These are phyloP conservation scores for Cenchrus purpureus DNA, from an alignment of 176 grass and related monocot genomes.

Conservation along the genomic window DNA sequence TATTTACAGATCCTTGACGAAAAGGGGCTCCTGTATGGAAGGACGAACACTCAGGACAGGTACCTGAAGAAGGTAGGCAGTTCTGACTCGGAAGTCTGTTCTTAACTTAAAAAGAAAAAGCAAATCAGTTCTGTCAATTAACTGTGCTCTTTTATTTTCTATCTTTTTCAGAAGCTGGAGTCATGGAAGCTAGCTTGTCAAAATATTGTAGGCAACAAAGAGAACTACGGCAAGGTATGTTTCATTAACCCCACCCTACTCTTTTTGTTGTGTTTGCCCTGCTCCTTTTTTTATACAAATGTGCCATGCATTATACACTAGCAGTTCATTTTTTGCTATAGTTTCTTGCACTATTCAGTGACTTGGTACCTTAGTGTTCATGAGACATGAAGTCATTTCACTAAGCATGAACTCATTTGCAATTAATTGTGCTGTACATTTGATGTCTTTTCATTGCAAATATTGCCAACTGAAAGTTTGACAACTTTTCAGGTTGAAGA, in stretches of 20 bases:
- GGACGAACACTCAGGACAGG: conserved; percentile 66
- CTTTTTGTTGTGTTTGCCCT: not conserved
- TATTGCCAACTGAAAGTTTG: too few relatives aligned
- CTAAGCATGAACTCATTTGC: too few relatives aligned
- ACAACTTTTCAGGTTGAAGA: too few relatives aligned
- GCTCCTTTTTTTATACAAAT: not conserved
- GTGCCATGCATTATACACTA: not conserved
- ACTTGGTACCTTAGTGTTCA: too few relatives aligned
- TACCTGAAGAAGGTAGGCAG: conserved; percentile 76
- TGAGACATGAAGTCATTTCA: too few relatives aligned
- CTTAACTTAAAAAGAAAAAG: not conserved
- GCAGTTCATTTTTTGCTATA: too few relatives aligned
- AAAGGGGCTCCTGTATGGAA: conserved; percentile 74
- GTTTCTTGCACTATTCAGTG: too few relatives aligned
- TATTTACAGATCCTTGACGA: too few relatives aligned
- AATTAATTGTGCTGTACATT: too few relatives aligned
- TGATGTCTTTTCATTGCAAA: too few relatives aligned
- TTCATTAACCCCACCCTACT: not conserved
- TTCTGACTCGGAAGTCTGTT: not conserved
- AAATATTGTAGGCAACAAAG: conserved; percentile 94
- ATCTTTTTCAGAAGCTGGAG: conserved; percentile 68
- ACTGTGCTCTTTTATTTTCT: not conserved
- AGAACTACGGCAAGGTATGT: conserved; percentile 89
- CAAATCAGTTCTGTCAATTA: not conserved
- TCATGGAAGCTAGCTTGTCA: conserved; percentile 95